Evolutionary conservation across 2,329 filamentous ascomycete genomes (phyloP).

Genomic region (Cordyceps cateniannulata): DNA sequence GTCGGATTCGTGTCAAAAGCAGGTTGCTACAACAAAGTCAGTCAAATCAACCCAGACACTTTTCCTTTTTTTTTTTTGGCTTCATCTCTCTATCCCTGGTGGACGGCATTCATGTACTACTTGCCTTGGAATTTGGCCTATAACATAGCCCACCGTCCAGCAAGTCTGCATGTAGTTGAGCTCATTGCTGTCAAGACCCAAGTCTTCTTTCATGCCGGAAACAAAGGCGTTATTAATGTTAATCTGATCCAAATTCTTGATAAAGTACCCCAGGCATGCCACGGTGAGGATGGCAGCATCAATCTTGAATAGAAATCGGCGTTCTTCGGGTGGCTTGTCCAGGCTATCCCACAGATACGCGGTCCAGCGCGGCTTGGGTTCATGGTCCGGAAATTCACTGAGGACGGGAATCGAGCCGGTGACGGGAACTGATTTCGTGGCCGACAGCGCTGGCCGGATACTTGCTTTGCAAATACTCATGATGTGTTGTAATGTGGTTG

Average conservation of each 20-base stretch:
- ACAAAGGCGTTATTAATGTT: slow-evolving; percentile 40
- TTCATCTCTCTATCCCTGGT: neutral
- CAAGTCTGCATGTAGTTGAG: slow-evolving; percentile 47
- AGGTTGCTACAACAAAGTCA: slow-evolving; percentile 22
- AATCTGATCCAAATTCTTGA: slow-evolving; percentile 31
- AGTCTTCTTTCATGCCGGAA: slow-evolving; percentile 39
- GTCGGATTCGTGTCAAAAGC: slow-evolving; percentile 31
- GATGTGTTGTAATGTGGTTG: neutral
- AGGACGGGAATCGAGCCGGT: neutral
- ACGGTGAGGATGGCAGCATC: slow-evolving; percentile 29
- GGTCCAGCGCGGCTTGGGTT: slow-evolving; percentile 22
- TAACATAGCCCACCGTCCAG: slow-evolving; percentile 55
- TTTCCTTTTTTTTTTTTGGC: neutral
- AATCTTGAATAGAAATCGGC: slow-evolving; percentile 27
- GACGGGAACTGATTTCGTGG: neutral
- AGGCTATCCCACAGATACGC: slow-evolving; percentile 32
- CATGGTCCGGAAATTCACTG: neutral
- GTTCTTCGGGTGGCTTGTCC: slow-evolving; percentile 26
- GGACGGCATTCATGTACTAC: neutral
- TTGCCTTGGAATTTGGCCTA: slow-evolving; percentile 34
- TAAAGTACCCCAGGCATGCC: slow-evolving; percentile 27
- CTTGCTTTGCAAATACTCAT: neutral
- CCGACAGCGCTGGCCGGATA: neutral
- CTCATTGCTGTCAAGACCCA: slow-evolving; percentile 38
- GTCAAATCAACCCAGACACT: neutral